phyloP scores from a whole-genome alignment of 768 basidiomycete species.

The Lactarius quietus region DNA sequence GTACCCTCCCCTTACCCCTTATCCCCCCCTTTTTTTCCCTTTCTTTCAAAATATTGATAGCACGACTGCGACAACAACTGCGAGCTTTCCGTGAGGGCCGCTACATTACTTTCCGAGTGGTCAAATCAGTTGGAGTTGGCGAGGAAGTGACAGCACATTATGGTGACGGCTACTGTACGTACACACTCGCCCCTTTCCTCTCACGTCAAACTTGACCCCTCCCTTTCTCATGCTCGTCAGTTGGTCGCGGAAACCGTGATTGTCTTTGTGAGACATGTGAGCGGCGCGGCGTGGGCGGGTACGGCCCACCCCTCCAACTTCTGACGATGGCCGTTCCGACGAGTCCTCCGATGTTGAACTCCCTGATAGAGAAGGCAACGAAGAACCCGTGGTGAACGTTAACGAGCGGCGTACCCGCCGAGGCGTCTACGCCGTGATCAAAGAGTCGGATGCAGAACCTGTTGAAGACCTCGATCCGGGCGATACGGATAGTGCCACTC shows the following conservation, averaged over 20 bases:
- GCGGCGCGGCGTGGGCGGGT: constrained; percentile 69
- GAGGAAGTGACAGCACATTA: constrained; percentile 91
- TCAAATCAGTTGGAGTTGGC: constrained; percentile 71
- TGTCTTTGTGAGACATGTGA: constrained; percentile 90
- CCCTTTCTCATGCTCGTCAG: constrained; percentile 40
- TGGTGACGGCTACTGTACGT: constrained; percentile 87
- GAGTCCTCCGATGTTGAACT: constrained; percentile 29
- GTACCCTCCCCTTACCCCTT: constrained; percentile 8
- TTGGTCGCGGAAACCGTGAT: constrained; percentile 64
- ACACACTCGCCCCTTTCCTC: constrained; percentile 25
- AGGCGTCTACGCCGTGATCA: constrained; percentile 73
- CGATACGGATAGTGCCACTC: constrained; percentile 25
- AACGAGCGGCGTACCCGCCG: constrained; percentile 79
- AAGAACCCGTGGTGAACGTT: constrained; percentile 48
- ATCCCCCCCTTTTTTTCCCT: constrained; percentile 9
- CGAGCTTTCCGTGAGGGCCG: constrained; percentile 85
- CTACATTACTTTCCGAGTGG: constrained; percentile 84
- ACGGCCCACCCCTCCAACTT: constrained; percentile 53
- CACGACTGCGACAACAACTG: constrained; percentile 90
- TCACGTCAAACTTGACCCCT: constrained; percentile 21
- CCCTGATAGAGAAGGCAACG: constrained; percentile 31
- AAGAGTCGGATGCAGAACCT: constrained; percentile 60
- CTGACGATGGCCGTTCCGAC: constrained; percentile 51
- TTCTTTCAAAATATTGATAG: constrained; percentile 38
- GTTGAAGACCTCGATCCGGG: constrained; percentile 46